phyloP scores from a whole-genome alignment of 345 rosid genomes.

The Populus euphratica region DNA sequence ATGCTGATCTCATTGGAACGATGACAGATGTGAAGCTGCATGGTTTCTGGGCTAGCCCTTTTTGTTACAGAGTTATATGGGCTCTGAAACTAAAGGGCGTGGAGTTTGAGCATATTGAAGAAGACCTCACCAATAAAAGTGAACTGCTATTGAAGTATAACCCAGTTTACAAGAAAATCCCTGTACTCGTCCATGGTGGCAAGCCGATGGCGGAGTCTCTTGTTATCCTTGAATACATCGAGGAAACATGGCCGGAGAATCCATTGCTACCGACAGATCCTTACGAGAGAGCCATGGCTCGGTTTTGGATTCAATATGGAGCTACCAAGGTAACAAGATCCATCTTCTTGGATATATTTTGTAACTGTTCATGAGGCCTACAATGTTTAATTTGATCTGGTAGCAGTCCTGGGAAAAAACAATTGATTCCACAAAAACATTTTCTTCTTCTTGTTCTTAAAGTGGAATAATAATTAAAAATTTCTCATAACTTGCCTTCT shows the following conservation, averaged over 20 bases:
- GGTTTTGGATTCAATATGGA: conserved; percentile 6
- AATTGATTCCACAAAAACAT: no score
- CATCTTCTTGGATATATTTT: neutral
- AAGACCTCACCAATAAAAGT: conserved; percentile 13
- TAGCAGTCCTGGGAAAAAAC: no score
- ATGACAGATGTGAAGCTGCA: conserved; percentile 6
- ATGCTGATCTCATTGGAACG: neutral
- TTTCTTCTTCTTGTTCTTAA: no score
- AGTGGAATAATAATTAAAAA: no score
- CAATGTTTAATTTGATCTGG: neutral
- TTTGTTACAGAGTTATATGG: neutral
- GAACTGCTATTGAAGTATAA: conserved; percentile 8
- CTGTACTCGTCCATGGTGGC: conserved; percentile 11
- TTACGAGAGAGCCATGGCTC: no score
- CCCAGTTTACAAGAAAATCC: conserved; percentile 9
- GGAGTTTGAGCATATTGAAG: neutral
- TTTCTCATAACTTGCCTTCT: neutral
- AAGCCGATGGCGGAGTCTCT: conserved; percentile 6
- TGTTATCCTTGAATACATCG: no score
- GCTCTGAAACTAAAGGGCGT: conserved; percentile 21
- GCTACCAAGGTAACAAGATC: neutral
- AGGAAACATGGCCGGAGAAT: no score
- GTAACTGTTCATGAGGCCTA: neutral
- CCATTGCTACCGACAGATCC: no score
- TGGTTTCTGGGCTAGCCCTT: conserved; percentile 16